Conservation (phyloP, 768 basidiomycete species). For the Fomitopsis serialis region DNA sequence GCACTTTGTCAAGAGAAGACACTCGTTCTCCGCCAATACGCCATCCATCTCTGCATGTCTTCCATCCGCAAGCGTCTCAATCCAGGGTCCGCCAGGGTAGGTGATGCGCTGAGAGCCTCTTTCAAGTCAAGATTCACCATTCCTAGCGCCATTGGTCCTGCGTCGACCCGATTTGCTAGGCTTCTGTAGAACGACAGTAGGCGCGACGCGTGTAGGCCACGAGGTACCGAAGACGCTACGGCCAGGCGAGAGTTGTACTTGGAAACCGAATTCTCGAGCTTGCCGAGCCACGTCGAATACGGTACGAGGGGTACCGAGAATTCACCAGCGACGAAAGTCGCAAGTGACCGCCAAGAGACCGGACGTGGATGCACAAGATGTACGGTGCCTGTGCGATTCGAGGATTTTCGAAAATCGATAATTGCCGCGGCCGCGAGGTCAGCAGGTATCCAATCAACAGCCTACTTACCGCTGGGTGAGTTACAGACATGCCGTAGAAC, state of each 20-base stretch:
- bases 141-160: neutral
- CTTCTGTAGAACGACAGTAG: neutral
- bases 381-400: neutral
- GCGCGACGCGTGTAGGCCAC: neutral
- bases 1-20: neutral
- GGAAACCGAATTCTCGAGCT: neutral
- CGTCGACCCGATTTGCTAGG: neutral
- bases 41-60: conserved; percentile 29
- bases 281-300: neutral
- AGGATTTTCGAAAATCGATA: neutral
- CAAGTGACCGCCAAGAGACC: neutral
- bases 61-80: neutral
- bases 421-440: neutral
- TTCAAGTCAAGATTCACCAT: neutral
- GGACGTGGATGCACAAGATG: conserved; percentile 2
- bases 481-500: neutral
- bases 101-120: neutral
- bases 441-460: neutral
- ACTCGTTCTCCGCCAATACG: conserved; percentile 26
- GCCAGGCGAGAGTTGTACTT: neutral
- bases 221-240: neutral
- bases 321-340: neutral
- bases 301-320: neutral
- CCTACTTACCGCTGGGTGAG: neutral
- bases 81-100: neutral